Conservation (phyloP, 306 rosid genomes). For the Prunus davidiana region DNA sequence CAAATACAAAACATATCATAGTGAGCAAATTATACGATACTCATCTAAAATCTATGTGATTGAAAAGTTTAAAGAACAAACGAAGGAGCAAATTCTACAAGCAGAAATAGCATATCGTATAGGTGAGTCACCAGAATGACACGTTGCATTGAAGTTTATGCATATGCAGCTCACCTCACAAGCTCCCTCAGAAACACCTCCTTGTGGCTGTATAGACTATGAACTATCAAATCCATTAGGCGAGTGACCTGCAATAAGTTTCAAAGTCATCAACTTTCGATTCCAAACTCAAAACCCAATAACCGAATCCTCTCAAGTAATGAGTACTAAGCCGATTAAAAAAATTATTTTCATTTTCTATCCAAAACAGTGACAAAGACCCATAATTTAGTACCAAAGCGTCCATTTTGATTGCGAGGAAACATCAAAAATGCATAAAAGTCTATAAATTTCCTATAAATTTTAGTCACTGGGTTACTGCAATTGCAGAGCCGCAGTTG, state of each 20-base stretch:
- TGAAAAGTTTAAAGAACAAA: not conserved
- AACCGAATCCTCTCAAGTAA: constrained; percentile 2
- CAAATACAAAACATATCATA: not conserved
- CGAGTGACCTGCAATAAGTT: constrained; percentile 67
- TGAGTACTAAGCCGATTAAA: not conserved
- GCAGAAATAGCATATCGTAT: not conserved
- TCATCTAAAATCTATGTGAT: not conserved
- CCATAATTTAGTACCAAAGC: not conserved
- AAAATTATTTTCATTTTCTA: not conserved
- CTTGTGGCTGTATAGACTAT: constrained; percentile 90
- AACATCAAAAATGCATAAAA: not conserved
- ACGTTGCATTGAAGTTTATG: not conserved
- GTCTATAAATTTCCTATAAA: too few relatives aligned
- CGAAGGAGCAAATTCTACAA: not conserved
- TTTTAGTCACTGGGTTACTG: not conserved
- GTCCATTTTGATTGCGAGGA: not conserved
- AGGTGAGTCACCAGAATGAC: not conserved
- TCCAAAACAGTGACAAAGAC: not conserved
- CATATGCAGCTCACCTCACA: constrained; percentile 56
- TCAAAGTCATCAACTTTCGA: constrained; percentile 16
- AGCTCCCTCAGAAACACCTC: constrained; percentile 92
- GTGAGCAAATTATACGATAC: not conserved
- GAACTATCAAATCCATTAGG: constrained; percentile 87
- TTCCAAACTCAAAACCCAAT: not conserved
- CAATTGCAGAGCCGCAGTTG: not conserved